Evolutionary conservation across 306 rosid genomes (phyloP), one percentile per base, ranked within the genome.

Genomic region (Biancaea sappan): DNA sequence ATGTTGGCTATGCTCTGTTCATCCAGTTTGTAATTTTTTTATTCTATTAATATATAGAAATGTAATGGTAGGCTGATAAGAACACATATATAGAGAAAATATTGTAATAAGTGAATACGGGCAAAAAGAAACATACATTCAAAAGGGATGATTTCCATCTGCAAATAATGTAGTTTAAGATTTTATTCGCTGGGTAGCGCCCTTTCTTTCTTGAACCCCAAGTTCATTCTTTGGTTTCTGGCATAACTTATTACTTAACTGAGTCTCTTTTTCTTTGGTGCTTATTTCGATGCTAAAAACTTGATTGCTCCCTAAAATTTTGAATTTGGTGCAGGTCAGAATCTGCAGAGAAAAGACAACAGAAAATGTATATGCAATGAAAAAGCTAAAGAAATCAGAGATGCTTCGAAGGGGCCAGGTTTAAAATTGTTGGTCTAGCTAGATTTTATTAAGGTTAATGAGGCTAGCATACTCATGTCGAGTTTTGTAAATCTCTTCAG

Each of bases 321-420:
- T 71, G 63, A 89, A 74, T 28, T 50, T 81, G 64, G 62, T 81
- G 85, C 85, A 95, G 99, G 99, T 95, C 77, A 96, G 93, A 79
- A 81, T 95, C 67, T 95, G 99, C 75, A 89, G 93, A 82, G 98
- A 95, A 82, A 90, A 86, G 90, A 84, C 88, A 4, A 83, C 93
- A 6, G 92, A 84, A 79, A 86, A 88, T 76, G 99, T 95, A 26
- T 95, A 87, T 87, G 99, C 99, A 28, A 95, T 95, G 99, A 95
- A 95, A 86, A 95, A 95, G 71, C 93, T 95, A 37, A 95, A 95
- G 89, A 95, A 95, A 80, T 92, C 99, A 37, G 98, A 92, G 88
- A 95, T 95, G 98, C 99, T 95, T 82, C 98, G 98, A 48, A 82
- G 98, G 81, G 97, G 97, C 82, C 99, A 95, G 99, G 99, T 95